A percentile compares a stretch with the other conserved stretches of the same genome.
Conservation (phyloP, 2,329 filamentous ascomycete species). For the Raffaelea ambrosiae region DNA sequence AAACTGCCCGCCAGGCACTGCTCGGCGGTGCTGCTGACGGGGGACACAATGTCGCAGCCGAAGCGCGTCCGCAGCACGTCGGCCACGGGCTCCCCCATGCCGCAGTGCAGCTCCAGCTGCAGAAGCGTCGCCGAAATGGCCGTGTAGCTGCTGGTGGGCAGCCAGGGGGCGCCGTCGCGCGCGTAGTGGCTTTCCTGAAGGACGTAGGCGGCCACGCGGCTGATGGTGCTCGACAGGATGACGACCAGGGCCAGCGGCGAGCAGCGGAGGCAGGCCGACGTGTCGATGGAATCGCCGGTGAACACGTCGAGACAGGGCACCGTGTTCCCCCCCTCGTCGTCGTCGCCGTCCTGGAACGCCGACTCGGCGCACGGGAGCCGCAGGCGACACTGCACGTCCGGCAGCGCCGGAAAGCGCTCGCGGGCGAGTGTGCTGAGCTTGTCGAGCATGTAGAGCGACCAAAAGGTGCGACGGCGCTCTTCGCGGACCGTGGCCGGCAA, state of each 20-base stretch:
- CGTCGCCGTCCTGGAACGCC: not conserved
- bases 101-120: conserved; percentile 2
- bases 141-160: not conserved
- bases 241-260: not conserved
- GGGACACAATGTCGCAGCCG: too few species aligned
- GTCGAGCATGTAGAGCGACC: conserved; percentile 1
- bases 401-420: not conserved
- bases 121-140: not conserved
- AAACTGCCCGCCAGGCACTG: not conserved
- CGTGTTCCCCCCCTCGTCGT: too few species aligned
- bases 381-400: not conserved
- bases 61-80: not conserved
- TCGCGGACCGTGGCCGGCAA: not conserved
- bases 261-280: not conserved
- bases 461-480: conserved; percentile 1
- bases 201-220: not conserved
- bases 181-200: not conserved
- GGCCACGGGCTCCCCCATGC: not conserved
- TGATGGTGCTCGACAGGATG: not conserved
- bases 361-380: not conserved
- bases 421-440: not conserved
- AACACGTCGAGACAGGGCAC: conserved; percentile 4
- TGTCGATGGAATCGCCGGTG: conserved; percentile 9
- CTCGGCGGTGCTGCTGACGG: not conserved
- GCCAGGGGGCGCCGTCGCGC: not conserved